Evolutionary conservation across 2,329 filamentous ascomycete genomes (phyloP).

Genomic region (Ambrosiella xylebori): DNA sequence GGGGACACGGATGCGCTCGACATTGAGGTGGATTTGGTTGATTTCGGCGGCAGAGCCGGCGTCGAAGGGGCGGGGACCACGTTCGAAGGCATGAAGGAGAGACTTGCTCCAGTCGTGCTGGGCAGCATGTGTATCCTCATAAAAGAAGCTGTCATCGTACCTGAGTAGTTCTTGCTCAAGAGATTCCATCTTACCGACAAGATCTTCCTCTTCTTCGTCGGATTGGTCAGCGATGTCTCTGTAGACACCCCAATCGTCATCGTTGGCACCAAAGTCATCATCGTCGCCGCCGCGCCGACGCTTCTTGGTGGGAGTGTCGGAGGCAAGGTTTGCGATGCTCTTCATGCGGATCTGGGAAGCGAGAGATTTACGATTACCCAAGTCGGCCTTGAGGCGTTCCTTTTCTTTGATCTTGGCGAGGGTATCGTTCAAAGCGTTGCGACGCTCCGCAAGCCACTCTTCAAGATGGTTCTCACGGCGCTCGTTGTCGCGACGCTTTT

Average conservation of each 20-base stretch:
- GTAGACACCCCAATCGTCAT: slow-evolving; percentile 97
- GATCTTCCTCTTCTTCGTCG: slow-evolving; percentile 79
- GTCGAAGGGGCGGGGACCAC: slow-evolving; percentile 76
- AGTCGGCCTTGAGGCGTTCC: slow-evolving; percentile 79
- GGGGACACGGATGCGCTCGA: slow-evolving; percentile 85
- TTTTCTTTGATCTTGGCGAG: slow-evolving; percentile 83
- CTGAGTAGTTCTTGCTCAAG: slow-evolving; percentile 74
- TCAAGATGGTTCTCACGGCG: slow-evolving; percentile 71
- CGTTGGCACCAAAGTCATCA: slow-evolving; percentile 90
- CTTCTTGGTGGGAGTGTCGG: slow-evolving; percentile 72
- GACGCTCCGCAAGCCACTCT: slow-evolving; percentile 69
- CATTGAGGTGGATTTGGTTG: slow-evolving; percentile 85
- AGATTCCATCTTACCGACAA: slow-evolving; percentile 51
- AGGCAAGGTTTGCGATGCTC: slow-evolving; percentile 85
- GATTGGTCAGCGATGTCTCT: slow-evolving; percentile 76
- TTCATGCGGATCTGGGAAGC: slow-evolving; percentile 98
- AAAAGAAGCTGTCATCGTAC: slow-evolving; percentile 76
- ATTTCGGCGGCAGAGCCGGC: slow-evolving; percentile 59
- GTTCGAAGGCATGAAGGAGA: slow-evolving; percentile 74
- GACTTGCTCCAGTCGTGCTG: slow-evolving; percentile 92
- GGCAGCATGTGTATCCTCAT: slow-evolving; percentile 80
- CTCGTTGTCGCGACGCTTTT: slow-evolving; percentile 69
- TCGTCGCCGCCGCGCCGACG: slow-evolving; percentile 76
- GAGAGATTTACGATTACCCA: slow-evolving; percentile 90
- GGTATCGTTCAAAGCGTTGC: slow-evolving; percentile 50